Evolutionary conservation across 306 rosid species (phyloP), one percentile per base, ranked within the genome.

Genomic region (Inga laurina): DNA sequence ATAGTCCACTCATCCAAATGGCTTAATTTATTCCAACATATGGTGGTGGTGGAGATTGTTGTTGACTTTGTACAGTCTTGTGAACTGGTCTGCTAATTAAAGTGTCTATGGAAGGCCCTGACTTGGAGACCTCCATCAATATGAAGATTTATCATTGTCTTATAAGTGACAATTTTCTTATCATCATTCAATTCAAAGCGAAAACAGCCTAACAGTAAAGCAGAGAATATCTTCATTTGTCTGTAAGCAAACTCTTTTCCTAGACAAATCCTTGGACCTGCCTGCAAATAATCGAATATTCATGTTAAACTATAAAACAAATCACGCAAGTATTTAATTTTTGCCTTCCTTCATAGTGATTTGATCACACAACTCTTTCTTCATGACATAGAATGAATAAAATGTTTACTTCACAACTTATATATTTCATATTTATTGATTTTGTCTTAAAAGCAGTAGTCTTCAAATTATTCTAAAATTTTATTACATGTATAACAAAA

Each of bases 181-280:
- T 90, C 90, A 78, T 91, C 92, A 46, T 86, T 90, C 92, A 91
- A 67, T 82, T 83, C 87, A 86, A 95, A 93, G 48, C 43, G 76
- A 67, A 91, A 93, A 82, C 85, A 84, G 12, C 93, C 81, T 34
- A 93, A 51, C 75, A 93, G 72, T 37, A 88, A 82, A 43, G 97
- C 93, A 39, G 88, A 77, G 64, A 95, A 84, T 86, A 93, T 95
- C 89, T 95, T 93, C 93, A 95, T 88, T 77, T 95, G 97, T 83
- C 95, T 90, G 59, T 91, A 92, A 74, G 98, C 97, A 86, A 95
- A 95, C 85, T 93, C 97, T 78, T 87, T 95, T 51, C 97, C 98
- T 0, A 95, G 89, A 81, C 98, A 95, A 37, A 95, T 88, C 66
- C 97, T 81, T 3, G 91, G 95, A 39, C 97, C 97, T 0, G 95